A percentile compares a stretch with the other conserved stretches of the same genome.
Evolutionary conservation across 208 protist genomes (phyloP).

Genomic region (Trypanosoma cruzi): DNA sequence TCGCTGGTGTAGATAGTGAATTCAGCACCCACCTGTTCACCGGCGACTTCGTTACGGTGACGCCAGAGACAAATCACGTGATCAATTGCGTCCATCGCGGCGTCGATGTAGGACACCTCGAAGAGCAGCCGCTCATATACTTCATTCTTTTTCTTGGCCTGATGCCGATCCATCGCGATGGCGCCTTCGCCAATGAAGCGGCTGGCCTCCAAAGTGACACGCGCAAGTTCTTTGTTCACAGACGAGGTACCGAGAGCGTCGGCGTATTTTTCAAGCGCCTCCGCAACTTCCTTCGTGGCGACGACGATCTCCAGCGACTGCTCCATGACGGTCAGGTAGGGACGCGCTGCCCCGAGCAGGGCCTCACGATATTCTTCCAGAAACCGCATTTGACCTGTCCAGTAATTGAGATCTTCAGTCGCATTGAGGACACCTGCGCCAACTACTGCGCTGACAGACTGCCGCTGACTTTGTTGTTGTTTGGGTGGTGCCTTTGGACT

Average conservation of each 20-base stretch:
- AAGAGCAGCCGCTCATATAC: conserved; percentile 65
- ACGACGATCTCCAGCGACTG: conserved; percentile 25
- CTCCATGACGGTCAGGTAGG: conserved; percentile 52
- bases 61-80: conserved; percentile 55
- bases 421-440: background rate
- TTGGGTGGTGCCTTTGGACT: background rate
- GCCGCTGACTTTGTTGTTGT: background rate
- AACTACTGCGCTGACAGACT: background rate
- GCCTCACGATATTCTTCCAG: conserved; percentile 45
- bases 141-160: conserved; percentile 38
- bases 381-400: conserved; percentile 40
- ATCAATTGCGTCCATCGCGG: conserved; percentile 71
- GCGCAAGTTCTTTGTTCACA: conserved; percentile 32
- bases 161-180: conserved; percentile 22
- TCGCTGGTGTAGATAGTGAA: conserved; percentile 36
- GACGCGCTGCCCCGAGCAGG: conserved; percentile 40
- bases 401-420: conserved; percentile 35
- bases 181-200: conserved; percentile 23
- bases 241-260: conserved; percentile 24
- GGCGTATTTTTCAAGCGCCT: conserved; percentile 44
- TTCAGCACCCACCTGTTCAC: conserved; percentile 3
- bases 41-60: conserved; percentile 30
- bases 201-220: conserved; percentile 15
- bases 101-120: conserved; percentile 65
- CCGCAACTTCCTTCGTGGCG: conserved; percentile 32